Evolutionary conservation across 2,329 filamentous ascomycete species (phyloP).

Genomic region (Colletotrichum sp.): DNA sequence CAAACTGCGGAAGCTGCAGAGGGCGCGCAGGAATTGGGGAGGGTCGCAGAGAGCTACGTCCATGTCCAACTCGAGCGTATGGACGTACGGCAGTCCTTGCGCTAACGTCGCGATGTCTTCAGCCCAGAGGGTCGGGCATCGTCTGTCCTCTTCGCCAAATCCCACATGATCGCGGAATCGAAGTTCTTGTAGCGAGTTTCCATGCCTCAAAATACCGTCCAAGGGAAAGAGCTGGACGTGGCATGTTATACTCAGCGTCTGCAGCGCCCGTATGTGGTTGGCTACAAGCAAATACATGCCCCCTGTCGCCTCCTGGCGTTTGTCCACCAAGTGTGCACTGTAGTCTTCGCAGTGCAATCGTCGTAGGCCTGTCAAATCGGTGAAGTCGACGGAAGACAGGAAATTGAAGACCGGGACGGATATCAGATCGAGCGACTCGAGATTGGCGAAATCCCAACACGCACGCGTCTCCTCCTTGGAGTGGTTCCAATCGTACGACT

Average conservation of each 20-base stretch:
- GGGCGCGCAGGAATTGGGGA: slow-evolving; percentile 38
- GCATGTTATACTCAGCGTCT: slow-evolving; percentile 45
- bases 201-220: slow-evolving; percentile 43
- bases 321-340: slow-evolving; percentile 42
- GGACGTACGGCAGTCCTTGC: slow-evolving; percentile 33
- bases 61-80: slow-evolving; percentile 52
- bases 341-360: slow-evolving; percentile 50
- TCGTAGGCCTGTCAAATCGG: slow-evolving; percentile 39
- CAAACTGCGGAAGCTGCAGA: slow-evolving; percentile 44
- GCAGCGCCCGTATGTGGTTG: slow-evolving; percentile 40
- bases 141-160: slow-evolving; percentile 45
- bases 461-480: slow-evolving; percentile 35
- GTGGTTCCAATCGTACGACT: slow-evolving; percentile 57
- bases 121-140: slow-evolving; percentile 45
- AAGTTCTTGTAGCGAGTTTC: slow-evolving; percentile 39
- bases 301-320: slow-evolving; percentile 42
- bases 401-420: slow-evolving; percentile 51
- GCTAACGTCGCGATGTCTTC: slow-evolving; percentile 39
- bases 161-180: slow-evolving; percentile 51
- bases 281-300: slow-evolving; percentile 43
- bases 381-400: slow-evolving; percentile 43
- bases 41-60: slow-evolving; percentile 42
- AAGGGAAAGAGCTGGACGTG: slow-evolving; percentile 45
- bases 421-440: slow-evolving; percentile 44
- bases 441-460: slow-evolving; percentile 53